Conservation (phyloP, 805 yeast species). For the Schwanniomyces vanrijiae region DNA sequence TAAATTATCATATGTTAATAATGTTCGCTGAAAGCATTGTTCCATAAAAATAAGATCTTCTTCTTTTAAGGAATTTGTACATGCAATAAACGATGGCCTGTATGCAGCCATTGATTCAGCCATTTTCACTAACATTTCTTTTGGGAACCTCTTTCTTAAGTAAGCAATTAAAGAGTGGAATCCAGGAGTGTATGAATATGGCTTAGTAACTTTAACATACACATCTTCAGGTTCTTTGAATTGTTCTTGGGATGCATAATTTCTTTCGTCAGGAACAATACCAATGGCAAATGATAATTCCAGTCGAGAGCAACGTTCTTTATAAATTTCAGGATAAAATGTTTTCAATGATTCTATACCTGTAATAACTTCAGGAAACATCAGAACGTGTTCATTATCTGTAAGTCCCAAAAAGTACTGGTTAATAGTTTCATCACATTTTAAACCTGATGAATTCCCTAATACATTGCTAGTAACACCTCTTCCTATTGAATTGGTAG, state of each 20-base stretch:
- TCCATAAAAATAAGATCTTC: constrained; percentile 94
- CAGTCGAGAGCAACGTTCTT: constrained; percentile 39
- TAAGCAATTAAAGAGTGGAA: constrained; percentile 80
- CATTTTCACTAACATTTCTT: constrained; percentile 71
- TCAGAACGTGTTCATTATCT: constrained; percentile 37
- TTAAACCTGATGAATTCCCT: constrained; percentile 31
- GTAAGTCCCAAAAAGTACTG: constrained; percentile 66
- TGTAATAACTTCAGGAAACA: constrained; percentile 62
- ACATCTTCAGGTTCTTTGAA: constrained; percentile 72
- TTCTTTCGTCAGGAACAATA: constrained; percentile 36
- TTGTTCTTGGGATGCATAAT: constrained; percentile 17
- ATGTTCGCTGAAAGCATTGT: constrained; percentile 90
- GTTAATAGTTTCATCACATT: constrained; percentile 59
- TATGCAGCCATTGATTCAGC: constrained; percentile 88
- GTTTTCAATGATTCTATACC: constrained; percentile 40
- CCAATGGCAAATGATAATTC: constrained; percentile 50
- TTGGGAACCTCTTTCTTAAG: constrained; percentile 67
- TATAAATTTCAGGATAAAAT: constrained; percentile 42
- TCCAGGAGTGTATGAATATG: constrained; percentile 89
- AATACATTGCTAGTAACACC: constrained; percentile 2
- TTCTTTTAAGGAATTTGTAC: constrained; percentile 83
- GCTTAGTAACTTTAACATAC: constrained; percentile 69
- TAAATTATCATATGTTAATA: constrained; percentile 84
- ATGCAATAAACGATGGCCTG: constrained; percentile 90
- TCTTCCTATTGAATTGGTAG: constrained; percentile 5